Conservation (phyloP, 805 yeast species). For the Saccharomycodes ludwigii region DNA sequence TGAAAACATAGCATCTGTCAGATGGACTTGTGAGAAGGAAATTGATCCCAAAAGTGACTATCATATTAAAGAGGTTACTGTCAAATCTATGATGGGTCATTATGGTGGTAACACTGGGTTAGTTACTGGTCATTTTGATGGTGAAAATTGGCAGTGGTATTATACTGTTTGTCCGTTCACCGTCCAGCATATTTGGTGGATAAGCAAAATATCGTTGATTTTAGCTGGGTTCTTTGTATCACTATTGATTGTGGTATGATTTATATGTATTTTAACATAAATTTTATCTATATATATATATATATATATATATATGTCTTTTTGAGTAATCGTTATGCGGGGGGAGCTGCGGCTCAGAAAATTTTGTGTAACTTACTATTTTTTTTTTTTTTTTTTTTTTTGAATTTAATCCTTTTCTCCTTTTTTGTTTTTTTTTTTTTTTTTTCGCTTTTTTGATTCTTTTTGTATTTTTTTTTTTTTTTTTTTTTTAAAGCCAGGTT, state of each 20-base stretch:
- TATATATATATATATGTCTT: too few relatives aligned
- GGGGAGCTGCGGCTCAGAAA: neutral
- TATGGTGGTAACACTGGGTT: constrained; percentile 83
- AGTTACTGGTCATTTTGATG: constrained; percentile 57
- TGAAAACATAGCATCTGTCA: constrained; percentile 24
- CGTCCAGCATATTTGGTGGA: constrained; percentile 96
- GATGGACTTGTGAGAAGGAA: constrained; percentile 50
- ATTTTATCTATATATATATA: too few relatives aligned
- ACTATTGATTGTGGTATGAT: too few relatives aligned
- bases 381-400: neutral
- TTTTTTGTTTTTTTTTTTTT: neutral
- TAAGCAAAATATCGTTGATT: constrained; percentile 42
- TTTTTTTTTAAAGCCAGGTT: too few relatives aligned
- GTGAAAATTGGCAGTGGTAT: constrained; percentile 47
- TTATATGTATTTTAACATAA: too few relatives aligned
- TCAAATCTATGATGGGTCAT: constrained; percentile 94
- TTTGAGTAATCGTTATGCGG: neutral
- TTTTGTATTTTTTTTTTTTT: too few relatives aligned
- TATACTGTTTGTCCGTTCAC: constrained; percentile 70
- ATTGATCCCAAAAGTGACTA: constrained; percentile 17
- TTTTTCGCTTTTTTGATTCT: too few relatives aligned
- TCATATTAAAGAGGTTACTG: constrained; percentile 64
- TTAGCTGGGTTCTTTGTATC: constrained; percentile 27
- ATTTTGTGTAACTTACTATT: neutral
- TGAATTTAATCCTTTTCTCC: neutral